Evolutionary conservation across 129 eudicot genomes (phyloP), one percentile per base, ranked within the genome.

Genomic region (Solidago caesia): DNA sequence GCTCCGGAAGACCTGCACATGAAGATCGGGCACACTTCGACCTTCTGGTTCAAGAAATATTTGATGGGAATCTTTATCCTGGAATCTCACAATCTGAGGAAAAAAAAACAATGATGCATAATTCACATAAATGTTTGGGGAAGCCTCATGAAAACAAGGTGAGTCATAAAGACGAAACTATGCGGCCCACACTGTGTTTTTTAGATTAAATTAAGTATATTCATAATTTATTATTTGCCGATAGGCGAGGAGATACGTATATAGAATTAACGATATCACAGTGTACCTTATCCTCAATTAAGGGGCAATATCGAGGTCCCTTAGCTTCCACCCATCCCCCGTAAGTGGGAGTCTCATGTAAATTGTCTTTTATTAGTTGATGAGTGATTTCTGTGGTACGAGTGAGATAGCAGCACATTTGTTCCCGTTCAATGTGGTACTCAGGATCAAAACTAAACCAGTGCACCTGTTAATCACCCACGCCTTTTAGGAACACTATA

Each of bases 261-360:
- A 53, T 16, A 53, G 25, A 15, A 55, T 4, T 8, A 56, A 71
- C 21, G 16, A 56, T 16, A 80, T 55, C 71, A 59, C 12, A 44
- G 4, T 27, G 7, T 80, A 92, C 99, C 96, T 94, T 94, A 68
- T 94, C 99, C 80, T 94, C 99, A 81, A 94, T 94, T 72, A 97
- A 91, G 64, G 99, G 99, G 81, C 99, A 94, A 82, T 91, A 94
- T 79, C 97, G 86, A 78, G 99, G 99, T 65, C 99, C 99, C 85
- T 91, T 94, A 6, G 99, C 96, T 78, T 94, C 99, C 67, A 91
- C 97, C 99, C 99, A 94, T 56, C 99, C 99, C 78, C 99, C 99
- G 84, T 94, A 94, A 60, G 99, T 94, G 15, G 99, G 99, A 80
- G 99, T 94, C 71, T 94, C 99, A 77, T 94, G 97, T 89, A 94